Base-by-base conservation (phyloP, 1,284 basidiomycete species). In the Veloporphyrellus conicus region DNA sequence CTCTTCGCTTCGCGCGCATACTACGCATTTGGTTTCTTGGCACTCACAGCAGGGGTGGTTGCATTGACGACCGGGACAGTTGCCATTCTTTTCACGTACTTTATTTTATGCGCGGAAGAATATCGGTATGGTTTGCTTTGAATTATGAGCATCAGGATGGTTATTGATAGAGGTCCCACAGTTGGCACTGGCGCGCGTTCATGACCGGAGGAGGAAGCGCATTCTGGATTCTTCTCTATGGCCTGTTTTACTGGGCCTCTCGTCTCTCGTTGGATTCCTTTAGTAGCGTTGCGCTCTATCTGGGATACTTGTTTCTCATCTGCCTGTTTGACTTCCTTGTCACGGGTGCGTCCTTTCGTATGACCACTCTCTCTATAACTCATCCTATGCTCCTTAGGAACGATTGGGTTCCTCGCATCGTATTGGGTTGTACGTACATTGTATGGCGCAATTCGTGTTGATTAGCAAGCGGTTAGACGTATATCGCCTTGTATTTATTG, bases 131-230 rank as follows among this genome's bases (percentile, higher is more conserved):
- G 52, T 20, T 46, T 40, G 18, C 41, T 15, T 35, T 27, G 16
- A 11, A 16, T 22, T 45, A 44, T 40, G 14, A 16, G n/a, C 36
- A 37, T 22, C 3, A 25, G 18, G 16, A 18, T 27, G 15, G 10
- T 27, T 38, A 10, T 23, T 58, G 29, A 63, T 22, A 10, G 23
- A 11, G 19, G 43, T 40, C 11, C 23, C 38, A 16, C 41, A 86
- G 90, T 54, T 99, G 94, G 94, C 94, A 99, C 54, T 98, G 95
- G 94, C 81, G 93, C 35, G 79, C 92, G 5, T 97, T 98, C 77
- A 66, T 96, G 54, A 88, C 86, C n/a, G 95, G 94, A 27, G 95
- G 93, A 6, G 93, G 93, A 18, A 90, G 87, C 50, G 88, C 93
- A 0, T 84, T 96, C 67, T 99, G 95, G 94, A 72, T 98, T 28